Evolutionary conservation across 2,329 filamentous ascomycete genomes (phyloP).

Genomic region (Hirsutella thompsonii): DNA sequence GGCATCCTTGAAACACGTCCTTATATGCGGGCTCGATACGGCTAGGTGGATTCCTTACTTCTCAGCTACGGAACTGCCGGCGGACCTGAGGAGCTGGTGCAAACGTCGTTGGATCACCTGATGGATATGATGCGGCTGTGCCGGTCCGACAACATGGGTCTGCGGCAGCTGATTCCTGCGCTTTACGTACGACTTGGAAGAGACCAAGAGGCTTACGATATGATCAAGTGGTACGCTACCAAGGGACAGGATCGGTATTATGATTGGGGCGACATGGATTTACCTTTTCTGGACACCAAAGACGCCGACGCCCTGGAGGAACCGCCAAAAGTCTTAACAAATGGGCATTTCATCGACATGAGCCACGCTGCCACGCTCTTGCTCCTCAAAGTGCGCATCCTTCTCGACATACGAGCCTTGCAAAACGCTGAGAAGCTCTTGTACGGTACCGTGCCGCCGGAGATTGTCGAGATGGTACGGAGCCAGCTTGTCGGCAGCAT

Average conservation of each 20-base stretch:
- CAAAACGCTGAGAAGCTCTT: constrained; percentile 6
- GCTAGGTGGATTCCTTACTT: constrained; percentile 17
- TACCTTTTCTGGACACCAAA: constrained; percentile 19
- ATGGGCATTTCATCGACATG: constrained; percentile 2
- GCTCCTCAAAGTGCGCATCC: constrained; percentile 12
- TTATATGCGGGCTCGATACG: constrained; percentile 26
- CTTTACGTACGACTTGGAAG: constrained; percentile 29
- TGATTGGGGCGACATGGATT: constrained; percentile 8
- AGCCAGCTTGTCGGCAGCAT: constrained; percentile 5
- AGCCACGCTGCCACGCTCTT: constrained; percentile 6
- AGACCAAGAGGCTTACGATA: constrained; percentile 38
- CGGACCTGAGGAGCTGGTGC: constrained; percentile 14
- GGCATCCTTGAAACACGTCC: constrained; percentile 22
- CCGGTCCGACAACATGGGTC: constrained; percentile 29
- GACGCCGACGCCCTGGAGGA: constrained; percentile 27
- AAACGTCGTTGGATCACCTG: constrained; percentile 23
- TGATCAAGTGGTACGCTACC: constrained; percentile 21
- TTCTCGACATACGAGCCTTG: constrained; percentile 10
- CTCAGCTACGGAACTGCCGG: constrained; percentile 13
- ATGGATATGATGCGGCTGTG: constrained; percentile 30
- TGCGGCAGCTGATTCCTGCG: constrained; percentile 25
- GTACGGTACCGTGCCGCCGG: constrained; percentile 4
- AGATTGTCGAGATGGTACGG: constrained; percentile 10
- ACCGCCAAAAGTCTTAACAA: not conserved
- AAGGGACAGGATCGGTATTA: constrained; percentile 4